These are phyloP conservation scores for Corylus avellana DNA, from an alignment of 306 rosid genomes.

Conservation along the genomic window DNA sequence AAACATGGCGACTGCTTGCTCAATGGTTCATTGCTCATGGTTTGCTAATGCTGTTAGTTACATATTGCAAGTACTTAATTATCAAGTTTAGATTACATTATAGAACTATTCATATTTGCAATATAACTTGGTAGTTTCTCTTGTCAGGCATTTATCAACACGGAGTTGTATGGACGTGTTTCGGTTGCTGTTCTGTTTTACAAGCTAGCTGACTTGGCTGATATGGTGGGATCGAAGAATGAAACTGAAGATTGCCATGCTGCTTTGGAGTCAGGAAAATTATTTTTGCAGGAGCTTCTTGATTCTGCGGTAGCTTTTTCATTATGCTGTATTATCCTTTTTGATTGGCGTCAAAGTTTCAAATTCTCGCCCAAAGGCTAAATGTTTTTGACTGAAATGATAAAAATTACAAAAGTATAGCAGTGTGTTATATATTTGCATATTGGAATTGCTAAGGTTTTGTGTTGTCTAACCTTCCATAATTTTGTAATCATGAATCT, in stretches of 20 bases:
- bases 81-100: conserved; percentile 6
- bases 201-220: conserved; percentile 72
- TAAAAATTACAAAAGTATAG: conserved; percentile 11
- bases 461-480: no score
- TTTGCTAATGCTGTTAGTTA: conserved; percentile 15
- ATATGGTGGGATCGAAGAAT: conserved; percentile 47
- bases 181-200: conserved; percentile 88
- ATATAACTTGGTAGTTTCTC: conserved; percentile 31
- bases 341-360: conserved; percentile 22
- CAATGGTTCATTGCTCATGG: neutral
- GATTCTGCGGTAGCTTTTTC: conserved; percentile 63
- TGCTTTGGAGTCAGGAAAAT: conserved; percentile 73
- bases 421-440: conserved; percentile 3
- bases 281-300: conserved; percentile 86
- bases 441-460: no score
- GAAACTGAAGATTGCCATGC: conserved; percentile 44
- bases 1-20: neutral
- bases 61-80: conserved; percentile 16
- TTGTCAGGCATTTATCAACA: conserved; percentile 83
- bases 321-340: conserved; percentile 8
- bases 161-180: conserved; percentile 95
- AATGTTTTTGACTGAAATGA: conserved; percentile 2
- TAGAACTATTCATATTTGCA: conserved; percentile 20
- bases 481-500: no score
- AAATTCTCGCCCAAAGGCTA: neutral